phyloP scores from a whole-genome alignment of 768 basidiomycete genomes.

The Rubroboletus satanas region DNA sequence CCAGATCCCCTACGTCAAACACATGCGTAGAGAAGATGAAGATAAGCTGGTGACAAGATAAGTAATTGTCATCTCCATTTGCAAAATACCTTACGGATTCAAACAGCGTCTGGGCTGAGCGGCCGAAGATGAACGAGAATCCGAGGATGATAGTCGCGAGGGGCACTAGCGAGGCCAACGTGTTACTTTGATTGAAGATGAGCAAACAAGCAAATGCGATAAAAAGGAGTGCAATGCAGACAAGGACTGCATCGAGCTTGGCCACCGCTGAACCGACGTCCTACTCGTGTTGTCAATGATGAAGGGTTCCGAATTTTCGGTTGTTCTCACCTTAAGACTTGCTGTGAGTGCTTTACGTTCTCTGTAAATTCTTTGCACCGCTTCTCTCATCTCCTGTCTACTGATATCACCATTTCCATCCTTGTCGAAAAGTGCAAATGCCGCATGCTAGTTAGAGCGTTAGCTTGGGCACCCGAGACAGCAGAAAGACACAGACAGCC shows the following conservation, averaged over 20 bases:
- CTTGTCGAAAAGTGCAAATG: conserved; percentile 71
- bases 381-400: conserved; percentile 77
- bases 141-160: conserved; percentile 77
- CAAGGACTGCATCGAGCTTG: conserved; percentile 73
- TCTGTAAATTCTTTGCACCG: conserved; percentile 74
- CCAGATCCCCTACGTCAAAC: conserved; percentile 80
- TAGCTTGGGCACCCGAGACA: neutral
- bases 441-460: conserved; percentile 47
- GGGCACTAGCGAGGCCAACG: conserved; percentile 70
- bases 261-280: conserved; percentile 70
- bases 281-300: conserved; percentile 31
- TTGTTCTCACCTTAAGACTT: conserved; percentile 55
- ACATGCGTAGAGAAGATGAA: conserved; percentile 85
- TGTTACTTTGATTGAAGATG: conserved; percentile 66
- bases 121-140: conserved; percentile 82
- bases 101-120: conserved; percentile 75
- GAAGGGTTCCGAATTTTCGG: neutral
- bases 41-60: conserved; percentile 49
- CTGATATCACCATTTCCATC: conserved; percentile 81
- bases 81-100: conserved; percentile 53
- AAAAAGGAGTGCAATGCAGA: conserved; percentile 52
- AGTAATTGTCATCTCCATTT: neutral
- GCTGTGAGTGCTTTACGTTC: conserved; percentile 71
- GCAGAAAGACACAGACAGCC: conserved; percentile 42
- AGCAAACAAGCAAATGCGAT: conserved; percentile 69